Evolutionary conservation across 2,329 filamentous ascomycete genomes (phyloP), one percentile per base, ranked within the genome.

Genomic region (Cladophialophora yegresii): DNA sequence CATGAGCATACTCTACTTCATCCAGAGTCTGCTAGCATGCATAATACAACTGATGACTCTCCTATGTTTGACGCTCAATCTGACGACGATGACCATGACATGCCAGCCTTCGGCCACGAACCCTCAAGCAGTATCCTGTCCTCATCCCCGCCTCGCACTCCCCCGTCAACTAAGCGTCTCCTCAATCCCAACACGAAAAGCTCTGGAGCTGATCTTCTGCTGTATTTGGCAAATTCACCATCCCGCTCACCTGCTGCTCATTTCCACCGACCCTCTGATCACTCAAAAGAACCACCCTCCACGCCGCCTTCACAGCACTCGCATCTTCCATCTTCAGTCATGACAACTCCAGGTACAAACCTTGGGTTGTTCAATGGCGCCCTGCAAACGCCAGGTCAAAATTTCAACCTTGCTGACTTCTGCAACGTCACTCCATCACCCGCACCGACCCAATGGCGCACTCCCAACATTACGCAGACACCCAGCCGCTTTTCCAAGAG

Each of bases 341-440:
- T 87, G 61, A 82, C 84, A 32, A 86, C 85, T 12, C 81, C 85
- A 82, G 69, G 90, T 86, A 58, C 81, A 90, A 70, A 67, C 54
- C 57, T 71, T 26, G 67, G 92, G 87, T 23, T 96, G 87, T 62
- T 96, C 88, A 28, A 92, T 93, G 85, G 93, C 95, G 86, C 87
- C 51, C 83, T 83, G 55, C 83, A 87, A 58, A 98, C 93, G 0
- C 93, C 93, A 0, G 89, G 89, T 16, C 90, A 93, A 73, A 85
- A 83, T 56, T 96, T 98, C 77, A 96, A 98, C 79, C 96, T 98
- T 79, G 87, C 92, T 58, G 95, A 99, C 75, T 99, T 96, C 78
- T 89, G 98, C 75, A 97, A 98, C 78, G 93, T 98, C 75, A 96
- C 95, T 6, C 95, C 95, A 0, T 96, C 92, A 73, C 95, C 95